A percentile compares a stretch with the other conserved stretches of the same genome.
These are phyloP conservation scores for Saprolegnia parasitica DNA, from an alignment of 352 stramenopile genomes.

Conservation along the genomic window DNA sequence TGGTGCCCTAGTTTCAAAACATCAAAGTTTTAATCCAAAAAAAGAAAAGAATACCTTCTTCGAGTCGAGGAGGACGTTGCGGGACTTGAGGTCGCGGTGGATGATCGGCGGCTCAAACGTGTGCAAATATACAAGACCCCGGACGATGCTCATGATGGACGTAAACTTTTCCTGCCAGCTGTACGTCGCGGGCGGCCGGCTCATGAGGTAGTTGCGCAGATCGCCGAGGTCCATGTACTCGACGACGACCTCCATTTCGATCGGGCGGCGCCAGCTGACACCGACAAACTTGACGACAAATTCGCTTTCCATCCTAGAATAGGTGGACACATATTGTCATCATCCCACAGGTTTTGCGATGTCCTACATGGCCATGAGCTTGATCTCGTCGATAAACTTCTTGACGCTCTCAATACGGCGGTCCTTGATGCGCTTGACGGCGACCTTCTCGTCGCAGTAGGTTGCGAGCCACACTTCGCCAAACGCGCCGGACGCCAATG, in stretches of 20 bases:
- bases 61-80: slow-evolving; percentile 37
- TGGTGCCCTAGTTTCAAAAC: slow-evolving; percentile 39
- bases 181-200: background rate
- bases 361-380: slow-evolving; percentile 40
- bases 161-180: slow-evolving; percentile 17
- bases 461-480: slow-evolving; percentile 62
- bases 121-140: slow-evolving; percentile 20
- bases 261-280: slow-evolving; percentile 57
- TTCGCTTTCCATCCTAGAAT: slow-evolving; percentile 22
- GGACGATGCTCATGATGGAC: background rate
- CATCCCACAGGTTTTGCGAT: slow-evolving; percentile 52
- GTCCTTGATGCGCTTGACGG: slow-evolving; percentile 56
- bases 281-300: slow-evolving; percentile 55
- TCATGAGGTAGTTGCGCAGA: slow-evolving; percentile 44
- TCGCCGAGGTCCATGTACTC: slow-evolving; percentile 73
- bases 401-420: slow-evolving; percentile 36
- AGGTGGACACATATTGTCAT: background rate
- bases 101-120: slow-evolving; percentile 31
- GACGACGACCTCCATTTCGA: slow-evolving; percentile 54
- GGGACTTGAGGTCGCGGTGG: slow-evolving; percentile 50
- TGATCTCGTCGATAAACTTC: slow-evolving; percentile 51
- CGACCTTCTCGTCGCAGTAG: slow-evolving; percentile 62
- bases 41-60: background rate
- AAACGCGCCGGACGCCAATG: slow-evolving; percentile 57
- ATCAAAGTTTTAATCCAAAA: no score